These are phyloP conservation scores for Amylocystis lapponica DNA, from an alignment of 768 basidiomycete species.

Conservation along the genomic window DNA sequence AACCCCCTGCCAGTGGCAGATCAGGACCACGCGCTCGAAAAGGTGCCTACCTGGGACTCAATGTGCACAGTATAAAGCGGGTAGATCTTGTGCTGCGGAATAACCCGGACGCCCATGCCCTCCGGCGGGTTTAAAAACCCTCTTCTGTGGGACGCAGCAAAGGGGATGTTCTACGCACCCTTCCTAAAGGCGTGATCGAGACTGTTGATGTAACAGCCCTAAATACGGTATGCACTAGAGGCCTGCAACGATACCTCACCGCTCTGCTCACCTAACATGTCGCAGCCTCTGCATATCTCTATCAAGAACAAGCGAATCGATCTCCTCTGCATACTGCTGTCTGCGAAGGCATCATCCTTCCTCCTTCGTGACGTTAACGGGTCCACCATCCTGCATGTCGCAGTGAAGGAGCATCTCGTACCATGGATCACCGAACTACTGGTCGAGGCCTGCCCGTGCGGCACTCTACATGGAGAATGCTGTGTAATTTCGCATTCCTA, in stretches of 20 bases:
- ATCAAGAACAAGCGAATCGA: slow-evolving; percentile 30
- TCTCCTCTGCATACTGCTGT: slow-evolving; percentile 28
- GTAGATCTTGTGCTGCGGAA: slow-evolving; percentile 45
- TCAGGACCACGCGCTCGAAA: slow-evolving; percentile 23
- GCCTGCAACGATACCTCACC: too few relatives aligned
- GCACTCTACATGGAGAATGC: slow-evolving; percentile 42
- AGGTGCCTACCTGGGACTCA: slow-evolving; percentile 51
- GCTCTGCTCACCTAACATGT: too few relatives aligned
- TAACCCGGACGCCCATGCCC: not conserved
- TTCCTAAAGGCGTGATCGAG: slow-evolving; percentile 45
- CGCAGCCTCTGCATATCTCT: slow-evolving; percentile 51
- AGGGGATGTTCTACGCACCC: slow-evolving; percentile 34
- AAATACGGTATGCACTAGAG: slow-evolving; percentile 6
- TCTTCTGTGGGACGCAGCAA: slow-evolving; percentile 37
- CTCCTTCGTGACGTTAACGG: slow-evolving; percentile 42
- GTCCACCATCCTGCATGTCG: slow-evolving; percentile 46
- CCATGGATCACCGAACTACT: slow-evolving; percentile 35
- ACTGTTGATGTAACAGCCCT: slow-evolving; percentile 42
- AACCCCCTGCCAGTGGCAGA: slow-evolving; percentile 27
- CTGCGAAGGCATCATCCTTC: slow-evolving; percentile 28
- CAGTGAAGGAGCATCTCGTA: slow-evolving; percentile 30
- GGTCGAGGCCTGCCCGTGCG: slow-evolving; percentile 29
- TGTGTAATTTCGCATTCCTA: slow-evolving; percentile 15
- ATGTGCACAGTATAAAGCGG: slow-evolving; percentile 60
- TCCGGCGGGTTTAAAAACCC: slow-evolving; percentile 36